Base-by-base conservation (phyloP, 2,329 filamentous ascomycete species). In the Lasiodiplodia sp. region DNA sequence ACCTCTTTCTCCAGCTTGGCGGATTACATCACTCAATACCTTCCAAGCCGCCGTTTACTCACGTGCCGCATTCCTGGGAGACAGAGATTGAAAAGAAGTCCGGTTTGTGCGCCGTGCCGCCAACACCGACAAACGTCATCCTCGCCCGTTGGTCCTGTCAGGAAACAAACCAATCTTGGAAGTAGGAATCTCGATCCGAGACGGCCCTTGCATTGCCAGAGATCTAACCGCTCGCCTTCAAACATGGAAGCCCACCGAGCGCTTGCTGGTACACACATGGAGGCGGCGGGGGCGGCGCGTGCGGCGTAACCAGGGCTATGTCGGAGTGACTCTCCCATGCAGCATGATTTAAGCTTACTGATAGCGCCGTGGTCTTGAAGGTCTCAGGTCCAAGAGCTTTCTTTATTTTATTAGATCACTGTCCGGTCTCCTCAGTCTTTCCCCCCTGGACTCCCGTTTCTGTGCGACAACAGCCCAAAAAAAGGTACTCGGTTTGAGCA, bases 171-270 rank as follows among this genome's bases (percentile, higher is more conserved):
- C 51, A 47, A 52, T 31, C 47, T 64, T n/a, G 47, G n/a, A 64
- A 53, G 31, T 49, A 64, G 51, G 60, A 31, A 53, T 64, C n/a
- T 64, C 44, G 31, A 38, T 52, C 40, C 25, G 60, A 64, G 52
- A 38, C 60, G 47, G n/a, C 44, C 51, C 31, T 31, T 49, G 47
- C 60, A 64, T 64, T 52, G 47, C 47, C 7, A 34, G 60, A 64
- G 40, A 64, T 52, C 34, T 28, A 16, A 47, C 38, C 16, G 57
- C 40, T 12, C 21, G 16, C 38, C 44, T 28, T 51, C 25, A 4
- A 25, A 31, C 47, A 52, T 53, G 60, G 16, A 8, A 25, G 21
- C 44, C n/a, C 25, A 23, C 47, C 25, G 60, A 18, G 60, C 60
- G 60, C 60, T 64, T 64, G 60, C 31, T 64, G 60, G 47, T 40